phyloP scores from a whole-genome alignment of 2,329 filamentous ascomycete species.

The Metarhizium robertsii region DNA sequence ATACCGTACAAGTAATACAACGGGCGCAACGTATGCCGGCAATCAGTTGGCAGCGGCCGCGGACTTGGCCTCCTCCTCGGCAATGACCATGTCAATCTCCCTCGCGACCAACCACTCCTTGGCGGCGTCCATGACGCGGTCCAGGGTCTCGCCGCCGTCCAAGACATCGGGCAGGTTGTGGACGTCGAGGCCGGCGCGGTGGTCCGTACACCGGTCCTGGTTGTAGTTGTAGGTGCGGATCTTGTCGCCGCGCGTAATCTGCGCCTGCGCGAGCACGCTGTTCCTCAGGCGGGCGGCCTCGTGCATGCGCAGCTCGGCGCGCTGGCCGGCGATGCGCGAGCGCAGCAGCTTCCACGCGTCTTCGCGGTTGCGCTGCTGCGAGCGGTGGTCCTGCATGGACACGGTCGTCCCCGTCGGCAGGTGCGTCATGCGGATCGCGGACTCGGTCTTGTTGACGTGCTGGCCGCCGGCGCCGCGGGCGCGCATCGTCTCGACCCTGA shows the following conservation, averaged over 20 bases:
- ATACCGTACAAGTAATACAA: background rate
- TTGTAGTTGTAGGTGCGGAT: conserved; percentile 81
- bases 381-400: conserved; percentile 85
- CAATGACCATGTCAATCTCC: conserved; percentile 64
- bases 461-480: conserved; percentile 89
- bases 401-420: conserved; percentile 78
- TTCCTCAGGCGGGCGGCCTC: conserved; percentile 65
- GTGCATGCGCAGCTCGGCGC: conserved; percentile 76
- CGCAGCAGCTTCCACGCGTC: conserved; percentile 80
- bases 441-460: conserved; percentile 98
- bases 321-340: conserved; percentile 68
- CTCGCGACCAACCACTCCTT: conserved; percentile 63
- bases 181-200: conserved; percentile 70
- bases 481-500: conserved; percentile 80
- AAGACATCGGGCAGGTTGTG: conserved; percentile 77
- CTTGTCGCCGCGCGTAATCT: conserved; percentile 87
- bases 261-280: conserved; percentile 68
- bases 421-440: conserved; percentile 87
- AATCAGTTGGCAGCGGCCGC: conserved; percentile 4
- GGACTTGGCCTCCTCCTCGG: conserved; percentile 43
- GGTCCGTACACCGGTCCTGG: conserved; percentile 76
- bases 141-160: conserved; percentile 60
- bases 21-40: conserved; percentile 5
- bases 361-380: conserved; percentile 81
- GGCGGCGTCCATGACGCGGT: conserved; percentile 70